These are phyloP conservation scores for Penicillium fuscoglaucum DNA, from an alignment of 2,329 filamentous ascomycete species.

Conservation along the genomic window DNA sequence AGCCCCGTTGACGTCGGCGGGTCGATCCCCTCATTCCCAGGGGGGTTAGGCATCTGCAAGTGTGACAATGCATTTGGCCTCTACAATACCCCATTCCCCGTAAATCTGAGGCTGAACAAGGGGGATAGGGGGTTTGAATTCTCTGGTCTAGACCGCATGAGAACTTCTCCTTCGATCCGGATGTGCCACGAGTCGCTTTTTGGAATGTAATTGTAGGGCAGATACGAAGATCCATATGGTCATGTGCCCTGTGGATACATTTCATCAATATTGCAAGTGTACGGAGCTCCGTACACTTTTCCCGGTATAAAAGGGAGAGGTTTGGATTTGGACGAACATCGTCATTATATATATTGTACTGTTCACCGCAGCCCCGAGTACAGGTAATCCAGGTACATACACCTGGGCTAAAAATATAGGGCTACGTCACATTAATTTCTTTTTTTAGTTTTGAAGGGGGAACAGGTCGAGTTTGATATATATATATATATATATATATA, in stretches of 20 bases:
- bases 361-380: background rate
- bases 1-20: conserved; percentile 13
- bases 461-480: background rate
- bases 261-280: background rate
- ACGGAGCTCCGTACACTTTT: background rate
- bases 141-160: conserved; percentile 6
- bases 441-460: background rate
- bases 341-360: background rate
- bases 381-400: conserved; percentile 1
- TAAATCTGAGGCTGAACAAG: conserved; percentile 2
- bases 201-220: background rate
- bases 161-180: background rate
- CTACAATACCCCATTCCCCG: background rate
- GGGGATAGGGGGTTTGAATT: background rate
- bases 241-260: background rate
- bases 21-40: conserved; percentile 10
- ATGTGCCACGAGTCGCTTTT: background rate
- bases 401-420: background rate
- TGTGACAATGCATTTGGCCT: background rate
- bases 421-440: background rate
- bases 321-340: background rate
- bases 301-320: background rate
- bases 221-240: background rate
- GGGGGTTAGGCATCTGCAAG: conserved; percentile 1
- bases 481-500: too few species aligned